phyloP scores from a whole-genome alignment of 2,329 filamentous ascomycete genomes.

The Microdochium paspali region DNA sequence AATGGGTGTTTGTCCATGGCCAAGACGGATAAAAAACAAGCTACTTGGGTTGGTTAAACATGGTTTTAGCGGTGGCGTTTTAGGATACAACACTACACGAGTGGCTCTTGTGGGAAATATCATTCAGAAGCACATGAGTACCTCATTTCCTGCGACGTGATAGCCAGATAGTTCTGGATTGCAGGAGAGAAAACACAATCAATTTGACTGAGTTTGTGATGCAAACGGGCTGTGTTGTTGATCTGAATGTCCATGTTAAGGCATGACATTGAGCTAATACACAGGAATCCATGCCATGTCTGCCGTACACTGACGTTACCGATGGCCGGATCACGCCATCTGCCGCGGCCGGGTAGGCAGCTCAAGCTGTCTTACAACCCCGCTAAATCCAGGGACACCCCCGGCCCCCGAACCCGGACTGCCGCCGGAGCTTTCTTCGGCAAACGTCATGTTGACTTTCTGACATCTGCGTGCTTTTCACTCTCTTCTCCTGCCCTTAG shows the following conservation, averaged over 20 bases:
- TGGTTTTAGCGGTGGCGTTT: neutral
- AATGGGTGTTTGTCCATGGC: too few species aligned
- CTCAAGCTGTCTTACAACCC: neutral
- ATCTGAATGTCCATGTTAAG: too few species aligned
- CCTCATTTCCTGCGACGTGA: too few species aligned
- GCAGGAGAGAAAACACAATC: too few species aligned
- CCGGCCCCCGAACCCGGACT: neutral
- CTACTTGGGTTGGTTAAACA: neutral
- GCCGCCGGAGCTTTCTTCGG: neutral
- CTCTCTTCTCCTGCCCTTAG: neutral
- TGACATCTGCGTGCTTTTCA: neutral
- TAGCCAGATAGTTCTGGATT: too few species aligned
- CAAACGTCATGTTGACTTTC: neutral
- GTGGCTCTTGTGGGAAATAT: neutral
- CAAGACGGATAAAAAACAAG: neutral
- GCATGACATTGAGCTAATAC: too few species aligned
- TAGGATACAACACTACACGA: neutral
- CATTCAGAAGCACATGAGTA: neutral
- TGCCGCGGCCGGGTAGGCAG: neutral
- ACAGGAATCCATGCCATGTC: too few species aligned
- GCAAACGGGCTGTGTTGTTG: too few species aligned
- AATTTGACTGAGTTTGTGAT: too few species aligned
- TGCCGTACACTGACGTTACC: neutral
- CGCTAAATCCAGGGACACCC: neutral
- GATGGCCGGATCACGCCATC: slow-evolving; percentile 1